A percentile compares a stretch with the other conserved stretches of the same genome.
Conservation (phyloP, 805 yeast species). For the Clavispora vitiphila region DNA sequence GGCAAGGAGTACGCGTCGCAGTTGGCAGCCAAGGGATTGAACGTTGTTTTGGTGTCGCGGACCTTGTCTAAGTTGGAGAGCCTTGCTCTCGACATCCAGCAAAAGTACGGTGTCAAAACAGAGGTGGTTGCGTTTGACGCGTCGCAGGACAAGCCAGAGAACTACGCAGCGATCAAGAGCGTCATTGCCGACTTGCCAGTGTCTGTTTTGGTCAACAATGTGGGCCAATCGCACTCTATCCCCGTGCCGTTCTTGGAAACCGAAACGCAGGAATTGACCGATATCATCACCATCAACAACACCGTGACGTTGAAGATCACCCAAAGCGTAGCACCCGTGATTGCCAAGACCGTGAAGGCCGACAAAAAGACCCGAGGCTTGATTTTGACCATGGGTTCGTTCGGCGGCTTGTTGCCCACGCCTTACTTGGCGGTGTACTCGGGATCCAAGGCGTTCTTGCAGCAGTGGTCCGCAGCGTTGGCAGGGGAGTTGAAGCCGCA, state of each 20-base stretch:
- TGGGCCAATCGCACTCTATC: conserved; percentile 90
- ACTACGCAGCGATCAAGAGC: conserved; percentile 49
- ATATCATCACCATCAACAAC: conserved; percentile 82
- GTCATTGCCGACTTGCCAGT: conserved; percentile 53
- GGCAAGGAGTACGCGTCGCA: conserved; percentile 90
- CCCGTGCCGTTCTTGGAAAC: conserved; percentile 93
- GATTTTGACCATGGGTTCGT: conserved; percentile 92
- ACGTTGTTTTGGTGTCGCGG: conserved; percentile 78
- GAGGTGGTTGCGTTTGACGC: conserved; percentile 75
- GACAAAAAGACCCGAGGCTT: conserved; percentile 54
- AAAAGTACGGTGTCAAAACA: conserved; percentile 56
- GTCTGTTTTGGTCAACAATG: conserved; percentile 81
- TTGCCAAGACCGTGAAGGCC: conserved; percentile 47
- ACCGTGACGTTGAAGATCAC: conserved; percentile 81
- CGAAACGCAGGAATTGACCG: conserved; percentile 62
- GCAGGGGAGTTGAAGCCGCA: conserved; percentile 72
- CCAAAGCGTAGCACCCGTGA: conserved; percentile 69
- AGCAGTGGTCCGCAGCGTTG: conserved; percentile 85
- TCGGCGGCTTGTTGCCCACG: conserved; percentile 90
- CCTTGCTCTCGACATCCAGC: conserved; percentile 57
- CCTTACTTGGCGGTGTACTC: conserved; percentile 91
- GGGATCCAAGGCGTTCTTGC: conserved; percentile 93
- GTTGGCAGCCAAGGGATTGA: conserved; percentile 81
- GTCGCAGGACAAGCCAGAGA: conserved; percentile 51
- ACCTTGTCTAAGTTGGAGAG: conserved; percentile 70